Evolutionary conservation across 805 yeast genomes (phyloP), one percentile per base, ranked within the genome.

Genomic region (Zygoascus tannicola): DNA sequence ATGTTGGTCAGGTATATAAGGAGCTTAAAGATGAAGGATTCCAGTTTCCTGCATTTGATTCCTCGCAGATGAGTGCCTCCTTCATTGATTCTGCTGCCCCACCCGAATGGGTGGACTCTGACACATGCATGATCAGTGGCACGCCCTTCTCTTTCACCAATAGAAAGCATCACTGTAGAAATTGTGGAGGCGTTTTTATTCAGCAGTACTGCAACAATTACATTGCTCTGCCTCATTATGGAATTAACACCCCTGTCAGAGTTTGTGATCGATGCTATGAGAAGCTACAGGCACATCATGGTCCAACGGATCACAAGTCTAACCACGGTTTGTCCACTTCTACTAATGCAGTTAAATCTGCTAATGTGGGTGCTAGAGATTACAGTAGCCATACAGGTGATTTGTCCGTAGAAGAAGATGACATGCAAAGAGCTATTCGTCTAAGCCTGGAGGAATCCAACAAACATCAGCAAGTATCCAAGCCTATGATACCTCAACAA

Each of bases 101-200:
- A 1, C 97, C 98, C 0, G 97, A 87, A 54, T 92, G 98, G 98
- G 80, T 84, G 19, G 98, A 92, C 57, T 82, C 88, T 8, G 95
- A 86, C 54, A 85, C 85, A 3, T 92, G 98, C 63, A 88, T 92
- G 97, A 78, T 85, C 44, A 86, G 97, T 53, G 86, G 94, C 41
- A 76, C 71, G 35, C 66, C 80, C 14, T 92, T 92, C 58, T 70
- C 92, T 1, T 73, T 90, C 58, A 67, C 88, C 48, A 87, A 85
- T 60, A 73, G 98, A 57, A 87, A 90, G 60, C 98, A 92, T 62
- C 98, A 92, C 64, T 92, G 98, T 63, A 74, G 98, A 43, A 82
- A 94, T 42, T 92, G 98, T 65, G 98, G 98, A 20, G 97, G 97
- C 3, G 95, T 86, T 0, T 90, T 74, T 58, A 80, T 94, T 62